phyloP scores from a whole-genome alignment of 2,329 filamentous ascomycete genomes.

The Grosmannia clavigera region DNA sequence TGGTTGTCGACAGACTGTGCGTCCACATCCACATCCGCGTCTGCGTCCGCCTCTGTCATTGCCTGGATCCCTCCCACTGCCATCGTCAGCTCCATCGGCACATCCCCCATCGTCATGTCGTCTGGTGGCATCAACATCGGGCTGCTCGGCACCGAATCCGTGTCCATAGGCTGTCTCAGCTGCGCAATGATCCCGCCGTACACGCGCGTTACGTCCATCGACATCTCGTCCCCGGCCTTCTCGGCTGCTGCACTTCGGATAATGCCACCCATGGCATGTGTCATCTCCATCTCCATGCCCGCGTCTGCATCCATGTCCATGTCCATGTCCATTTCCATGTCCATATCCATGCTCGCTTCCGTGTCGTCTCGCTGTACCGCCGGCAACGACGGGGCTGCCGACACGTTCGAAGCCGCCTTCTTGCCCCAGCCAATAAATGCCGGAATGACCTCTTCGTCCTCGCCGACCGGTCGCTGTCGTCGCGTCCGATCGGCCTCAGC shows the following conservation, averaged over 20 bases:
- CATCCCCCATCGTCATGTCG: constrained; percentile 39
- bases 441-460: constrained; percentile 59
- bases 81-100: constrained; percentile 67
- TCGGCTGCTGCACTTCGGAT: constrained; percentile 13
- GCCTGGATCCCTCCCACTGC: constrained; percentile 59
- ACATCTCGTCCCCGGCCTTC: constrained; percentile 46
- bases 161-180: constrained; percentile 10
- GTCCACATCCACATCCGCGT: constrained; percentile 1
- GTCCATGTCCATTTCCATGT: constrained; percentile 20
- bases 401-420: constrained; percentile 25
- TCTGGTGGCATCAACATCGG: constrained; percentile 28
- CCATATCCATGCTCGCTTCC: constrained; percentile 32
- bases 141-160: constrained; percentile 14
- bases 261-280: constrained; percentile 31
- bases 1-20: constrained; percentile 16
- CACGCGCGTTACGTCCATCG: constrained; percentile 85
- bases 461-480: constrained; percentile 50
- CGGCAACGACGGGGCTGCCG: neutral
- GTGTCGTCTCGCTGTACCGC: constrained; percentile 24
- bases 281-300: constrained; percentile 43
- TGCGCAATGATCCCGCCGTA: constrained; percentile 64
- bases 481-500: constrained; percentile 10
- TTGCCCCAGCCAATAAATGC: constrained; percentile 63
- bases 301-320: constrained; percentile 38
- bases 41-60: constrained; percentile 15